A percentile compares a stretch with the other conserved stretches of the same genome.
phyloP scores from a whole-genome alignment of 306 rosid genomes.

The Cucumis cinereus region DNA sequence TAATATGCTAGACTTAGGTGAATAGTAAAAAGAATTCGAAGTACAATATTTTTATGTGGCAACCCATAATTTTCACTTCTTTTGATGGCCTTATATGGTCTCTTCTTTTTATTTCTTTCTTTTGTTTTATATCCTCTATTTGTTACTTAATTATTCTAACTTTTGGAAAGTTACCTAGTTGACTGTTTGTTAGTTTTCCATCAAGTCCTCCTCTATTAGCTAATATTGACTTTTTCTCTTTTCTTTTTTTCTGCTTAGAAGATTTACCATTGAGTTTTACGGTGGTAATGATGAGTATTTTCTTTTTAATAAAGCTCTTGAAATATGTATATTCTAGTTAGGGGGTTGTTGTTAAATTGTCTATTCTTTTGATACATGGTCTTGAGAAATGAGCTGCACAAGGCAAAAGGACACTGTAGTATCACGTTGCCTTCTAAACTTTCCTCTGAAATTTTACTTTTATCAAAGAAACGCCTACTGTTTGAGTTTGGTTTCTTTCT shows the following conservation, averaged over 20 bases:
- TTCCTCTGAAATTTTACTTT: not conserved
- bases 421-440: not conserved
- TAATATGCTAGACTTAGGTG: not conserved
- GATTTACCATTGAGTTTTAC: not conserved
- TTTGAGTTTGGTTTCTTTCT: conserved; percentile 1
- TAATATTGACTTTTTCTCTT: not conserved
- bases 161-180: not conserved
- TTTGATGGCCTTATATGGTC: not conserved
- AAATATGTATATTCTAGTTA: not conserved
- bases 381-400: not conserved
- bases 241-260: not conserved
- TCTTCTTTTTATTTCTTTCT: not conserved
- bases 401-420: not conserved
- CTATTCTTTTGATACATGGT: conserved; percentile 6
- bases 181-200: conserved; percentile 1
- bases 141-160: not conserved
- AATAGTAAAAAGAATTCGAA: conserved; percentile 5
- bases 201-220: not conserved
- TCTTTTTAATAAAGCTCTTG: not conserved
- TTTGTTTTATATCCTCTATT: not conserved
- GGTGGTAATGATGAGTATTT: not conserved
- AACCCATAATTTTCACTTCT: conserved; percentile 7
- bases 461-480: not conserved
- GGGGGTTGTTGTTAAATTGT: not conserved
- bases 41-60: not conserved